Evolutionary conservation across 2,329 filamentous ascomycete genomes (phyloP).

Genomic region (Cercospora zeae-maydis): DNA sequence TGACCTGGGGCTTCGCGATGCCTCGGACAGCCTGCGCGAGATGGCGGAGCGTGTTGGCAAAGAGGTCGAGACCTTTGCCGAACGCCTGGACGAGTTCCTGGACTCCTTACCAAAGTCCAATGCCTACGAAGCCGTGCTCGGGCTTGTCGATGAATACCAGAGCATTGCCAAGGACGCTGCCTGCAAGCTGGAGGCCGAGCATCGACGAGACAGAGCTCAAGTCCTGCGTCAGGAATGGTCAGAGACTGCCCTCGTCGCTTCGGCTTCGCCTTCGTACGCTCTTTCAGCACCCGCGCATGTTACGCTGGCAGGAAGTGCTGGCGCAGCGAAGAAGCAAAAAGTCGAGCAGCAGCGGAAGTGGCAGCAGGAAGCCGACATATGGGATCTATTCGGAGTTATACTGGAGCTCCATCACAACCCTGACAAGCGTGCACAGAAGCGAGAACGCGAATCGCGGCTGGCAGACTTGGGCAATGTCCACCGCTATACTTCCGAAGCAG

Average conservation of each 20-base stretch:
- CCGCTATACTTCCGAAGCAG: constrained; percentile 57
- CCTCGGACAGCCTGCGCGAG: constrained; percentile 50
- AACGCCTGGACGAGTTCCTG: constrained; percentile 70
- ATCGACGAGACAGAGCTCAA: constrained; percentile 39
- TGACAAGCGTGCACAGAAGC: constrained; percentile 33
- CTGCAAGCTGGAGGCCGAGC: constrained; percentile 43
- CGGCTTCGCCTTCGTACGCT: constrained; percentile 9
- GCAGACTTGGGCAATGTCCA: constrained; percentile 34
- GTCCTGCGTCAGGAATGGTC: constrained; percentile 40
- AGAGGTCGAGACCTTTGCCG: constrained; percentile 84
- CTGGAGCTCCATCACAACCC: constrained; percentile 62
- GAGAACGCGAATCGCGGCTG: constrained; percentile 36
- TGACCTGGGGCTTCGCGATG: constrained; percentile 6
- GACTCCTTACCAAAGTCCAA: constrained; percentile 45
- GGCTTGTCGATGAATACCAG: constrained; percentile 51
- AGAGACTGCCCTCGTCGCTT: constrained; percentile 12
- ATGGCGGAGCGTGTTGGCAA: constrained; percentile 67
- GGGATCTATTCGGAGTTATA: constrained; percentile 76
- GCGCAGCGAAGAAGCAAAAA: constrained; percentile 34
- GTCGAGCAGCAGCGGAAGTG: constrained; percentile 59
- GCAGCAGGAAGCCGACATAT: constrained; percentile 83
- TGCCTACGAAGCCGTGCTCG: constrained; percentile 58
- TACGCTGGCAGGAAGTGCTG: constrained; percentile 10
- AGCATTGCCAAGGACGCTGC: constrained; percentile 53
- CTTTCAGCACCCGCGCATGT: constrained; percentile 19